phyloP scores from a whole-genome alignment of 352 stramenopile species.

The Pythium plurisporium region DNA sequence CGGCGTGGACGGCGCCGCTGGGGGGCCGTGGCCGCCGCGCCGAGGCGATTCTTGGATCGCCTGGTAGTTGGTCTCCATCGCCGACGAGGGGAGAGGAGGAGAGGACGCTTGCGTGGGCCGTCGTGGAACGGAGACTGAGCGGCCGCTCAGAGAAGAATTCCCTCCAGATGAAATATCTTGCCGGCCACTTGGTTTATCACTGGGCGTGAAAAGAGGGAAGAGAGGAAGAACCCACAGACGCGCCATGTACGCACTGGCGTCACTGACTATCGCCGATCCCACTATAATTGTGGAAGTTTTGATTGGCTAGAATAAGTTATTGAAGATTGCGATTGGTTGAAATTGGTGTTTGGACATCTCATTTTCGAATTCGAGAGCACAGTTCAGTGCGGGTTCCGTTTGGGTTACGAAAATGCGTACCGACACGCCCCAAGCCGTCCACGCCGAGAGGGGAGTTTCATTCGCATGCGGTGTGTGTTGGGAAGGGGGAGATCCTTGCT shows the following conservation, averaged over 20 bases:
- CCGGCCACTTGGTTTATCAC: background rate
- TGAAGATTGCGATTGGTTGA: constrained; percentile 1
- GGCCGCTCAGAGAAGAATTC: too few relatives aligned
- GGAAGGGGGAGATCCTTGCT: too few relatives aligned
- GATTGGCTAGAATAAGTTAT: constrained; percentile 4
- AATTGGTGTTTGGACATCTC: constrained; percentile 2
- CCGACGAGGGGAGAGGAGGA: background rate
- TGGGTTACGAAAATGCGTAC: too few relatives aligned
- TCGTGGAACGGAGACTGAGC: background rate
- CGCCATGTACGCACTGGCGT: too few relatives aligned
- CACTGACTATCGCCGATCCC: too few relatives aligned
- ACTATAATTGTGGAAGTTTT: too few relatives aligned
- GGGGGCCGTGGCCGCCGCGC: background rate
- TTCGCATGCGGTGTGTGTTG: too few relatives aligned
- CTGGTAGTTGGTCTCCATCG: constrained; percentile 18
- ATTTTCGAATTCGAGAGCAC: constrained; percentile 15
- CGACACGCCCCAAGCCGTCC: too few relatives aligned
- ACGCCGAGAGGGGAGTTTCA: too few relatives aligned
- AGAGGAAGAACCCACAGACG: too few relatives aligned
- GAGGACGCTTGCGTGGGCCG: background rate
- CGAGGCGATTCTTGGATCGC: constrained; percentile 20
- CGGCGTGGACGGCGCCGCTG: background rate
- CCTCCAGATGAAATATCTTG: too few relatives aligned
- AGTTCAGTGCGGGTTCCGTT: constrained; percentile 11
- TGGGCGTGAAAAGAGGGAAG: background rate